Conservation (phyloP, 2,329 filamentous ascomycete species). For the Aspergillus terreus region DNA sequence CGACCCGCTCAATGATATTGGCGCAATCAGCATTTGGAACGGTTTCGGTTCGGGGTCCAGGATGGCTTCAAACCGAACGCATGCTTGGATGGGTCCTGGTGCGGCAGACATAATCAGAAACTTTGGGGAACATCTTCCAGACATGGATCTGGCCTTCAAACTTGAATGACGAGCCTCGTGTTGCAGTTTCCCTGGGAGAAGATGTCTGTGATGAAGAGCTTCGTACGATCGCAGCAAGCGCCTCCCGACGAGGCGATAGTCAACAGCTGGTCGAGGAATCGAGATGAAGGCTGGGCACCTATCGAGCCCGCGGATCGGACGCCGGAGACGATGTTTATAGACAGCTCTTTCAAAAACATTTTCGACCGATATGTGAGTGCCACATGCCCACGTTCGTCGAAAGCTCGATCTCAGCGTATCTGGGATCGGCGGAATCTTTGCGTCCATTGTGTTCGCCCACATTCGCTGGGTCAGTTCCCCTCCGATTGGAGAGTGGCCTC, state of each 20-base stretch:
- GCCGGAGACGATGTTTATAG: constrained; percentile 35
- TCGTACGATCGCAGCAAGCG: constrained; percentile 18
- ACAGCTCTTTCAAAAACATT: constrained; percentile 38
- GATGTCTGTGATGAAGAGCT: constrained; percentile 34
- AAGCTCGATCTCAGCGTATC: constrained; percentile 54
- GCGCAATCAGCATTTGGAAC: constrained; percentile 54
- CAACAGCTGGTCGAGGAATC: constrained; percentile 34
- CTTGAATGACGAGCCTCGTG: constrained; percentile 57
- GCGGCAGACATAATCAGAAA: constrained; percentile 51
- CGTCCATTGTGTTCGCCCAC: constrained; percentile 57
- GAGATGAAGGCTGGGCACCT: constrained; percentile 36
- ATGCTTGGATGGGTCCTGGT: constrained; percentile 58
- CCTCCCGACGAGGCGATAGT: constrained; percentile 19
- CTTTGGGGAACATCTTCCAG: constrained; percentile 54
- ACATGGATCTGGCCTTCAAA: constrained; percentile 65
- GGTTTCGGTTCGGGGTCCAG: constrained; percentile 48
- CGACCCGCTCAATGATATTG: constrained; percentile 53
- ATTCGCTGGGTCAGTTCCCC: constrained; percentile 66
- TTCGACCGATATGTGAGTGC: constrained; percentile 44
- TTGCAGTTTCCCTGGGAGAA: constrained; percentile 53
- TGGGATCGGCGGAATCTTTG: constrained; percentile 67
- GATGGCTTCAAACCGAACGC: constrained; percentile 53
- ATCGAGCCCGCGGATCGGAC: constrained; percentile 33
- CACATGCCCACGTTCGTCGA: constrained; percentile 62
- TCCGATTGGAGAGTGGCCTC: constrained; percentile 62